Evolutionary conservation across 2,329 filamentous ascomycete genomes (phyloP).

Genomic region (Sordariomycetes sp.): DNA sequence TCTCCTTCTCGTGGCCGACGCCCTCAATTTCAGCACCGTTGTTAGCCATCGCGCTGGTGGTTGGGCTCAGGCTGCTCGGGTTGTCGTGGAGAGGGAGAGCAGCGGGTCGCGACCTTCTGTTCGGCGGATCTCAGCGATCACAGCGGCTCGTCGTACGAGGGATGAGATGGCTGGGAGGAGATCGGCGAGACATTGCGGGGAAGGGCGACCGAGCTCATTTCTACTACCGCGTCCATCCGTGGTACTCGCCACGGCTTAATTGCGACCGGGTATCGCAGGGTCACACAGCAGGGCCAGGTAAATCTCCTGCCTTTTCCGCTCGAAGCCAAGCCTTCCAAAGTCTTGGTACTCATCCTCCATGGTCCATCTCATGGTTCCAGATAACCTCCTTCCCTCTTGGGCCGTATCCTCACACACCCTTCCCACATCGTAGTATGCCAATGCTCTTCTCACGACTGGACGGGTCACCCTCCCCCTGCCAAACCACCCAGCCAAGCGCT

Average conservation of each 20-base stretch:
- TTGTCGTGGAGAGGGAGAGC: background rate
- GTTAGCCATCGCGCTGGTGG: background rate
- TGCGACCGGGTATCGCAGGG: background rate
- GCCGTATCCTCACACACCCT: background rate
- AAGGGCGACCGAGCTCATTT: background rate
- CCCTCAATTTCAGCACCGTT: background rate
- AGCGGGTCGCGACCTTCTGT: no score
- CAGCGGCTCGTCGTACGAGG: background rate
- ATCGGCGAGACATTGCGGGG: background rate
- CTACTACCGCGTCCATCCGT: background rate
- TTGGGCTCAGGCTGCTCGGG: background rate
- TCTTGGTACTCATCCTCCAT: background rate
- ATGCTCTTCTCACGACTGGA: no score
- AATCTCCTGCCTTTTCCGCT: background rate
- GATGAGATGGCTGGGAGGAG: background rate
- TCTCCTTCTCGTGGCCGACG: background rate
- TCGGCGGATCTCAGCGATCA: no score
- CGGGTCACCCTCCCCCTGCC: no score
- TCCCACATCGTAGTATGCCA: no score
- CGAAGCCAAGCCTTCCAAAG: background rate
- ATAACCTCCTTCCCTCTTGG: background rate
- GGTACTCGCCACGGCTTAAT: background rate
- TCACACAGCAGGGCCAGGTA: background rate
- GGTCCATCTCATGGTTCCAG: background rate
- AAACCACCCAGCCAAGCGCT: no score